Percentiles rank a stretch among this genome's conserved stretches.
These are phyloP conservation scores for Microthlaspi erraticum DNA, from an alignment of 345 rosid species.

Conservation along the genomic window DNA sequence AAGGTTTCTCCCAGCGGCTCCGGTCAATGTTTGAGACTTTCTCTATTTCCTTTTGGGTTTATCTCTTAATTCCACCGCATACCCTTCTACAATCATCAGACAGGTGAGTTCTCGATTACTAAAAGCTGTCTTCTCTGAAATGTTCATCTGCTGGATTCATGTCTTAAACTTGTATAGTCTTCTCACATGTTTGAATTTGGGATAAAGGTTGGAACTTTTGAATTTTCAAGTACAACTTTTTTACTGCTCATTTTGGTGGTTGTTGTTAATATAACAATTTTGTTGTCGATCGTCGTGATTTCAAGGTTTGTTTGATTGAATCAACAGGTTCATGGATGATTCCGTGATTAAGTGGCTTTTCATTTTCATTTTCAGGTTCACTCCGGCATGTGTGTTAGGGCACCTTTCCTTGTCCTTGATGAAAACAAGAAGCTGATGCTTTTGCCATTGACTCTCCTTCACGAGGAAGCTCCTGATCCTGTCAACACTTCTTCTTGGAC, in stretches of 20 bases:
- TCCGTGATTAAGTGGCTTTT: slow-evolving; percentile 17
- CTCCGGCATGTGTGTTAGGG: slow-evolving; percentile 46
- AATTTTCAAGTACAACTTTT: background rate
- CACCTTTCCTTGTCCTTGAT: slow-evolving; percentile 71
- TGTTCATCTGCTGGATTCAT: slow-evolving; percentile 8
- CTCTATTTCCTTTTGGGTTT: slow-evolving; percentile 71
- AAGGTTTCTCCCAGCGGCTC: no score
- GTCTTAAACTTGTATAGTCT: background rate
- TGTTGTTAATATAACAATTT: background rate
- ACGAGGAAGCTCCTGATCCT: slow-evolving; percentile 54
- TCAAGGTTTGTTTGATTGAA: background rate
- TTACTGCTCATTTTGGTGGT: background rate
- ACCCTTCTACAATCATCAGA: slow-evolving; percentile 57
- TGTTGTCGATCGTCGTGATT: background rate
- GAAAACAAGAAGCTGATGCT: slow-evolving; percentile 66
- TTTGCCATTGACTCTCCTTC: slow-evolving; percentile 55
- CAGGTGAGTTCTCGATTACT: slow-evolving; percentile 51
- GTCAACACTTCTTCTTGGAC: slow-evolving; percentile 46
- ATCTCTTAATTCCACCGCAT: slow-evolving; percentile 58
- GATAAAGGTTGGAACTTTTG: slow-evolving; percentile 20
- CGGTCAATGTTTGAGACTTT: no score
- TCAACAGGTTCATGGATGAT: slow-evolving; percentile 3
- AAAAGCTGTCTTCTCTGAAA: background rate
- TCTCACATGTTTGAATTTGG: slow-evolving; percentile 7
- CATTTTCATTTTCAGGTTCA: slow-evolving; percentile 56